These are phyloP conservation scores for Kazachstania taianensis DNA, from an alignment of 805 yeast species.

Conservation along the genomic window DNA sequence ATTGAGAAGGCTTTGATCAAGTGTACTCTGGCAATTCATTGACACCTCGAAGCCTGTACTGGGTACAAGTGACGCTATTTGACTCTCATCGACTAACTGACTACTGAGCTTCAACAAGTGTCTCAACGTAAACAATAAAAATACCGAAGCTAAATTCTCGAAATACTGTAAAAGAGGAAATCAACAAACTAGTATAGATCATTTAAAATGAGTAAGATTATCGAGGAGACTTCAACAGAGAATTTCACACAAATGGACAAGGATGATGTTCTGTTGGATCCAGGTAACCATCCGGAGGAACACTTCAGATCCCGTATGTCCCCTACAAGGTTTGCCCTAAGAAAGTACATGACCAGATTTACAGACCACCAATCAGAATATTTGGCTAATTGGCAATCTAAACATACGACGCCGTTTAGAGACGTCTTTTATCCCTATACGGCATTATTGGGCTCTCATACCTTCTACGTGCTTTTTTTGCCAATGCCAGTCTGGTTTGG, in stretches of 20 bases:
- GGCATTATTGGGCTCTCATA: slow-evolving; percentile 86
- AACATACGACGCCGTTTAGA: slow-evolving; percentile 38
- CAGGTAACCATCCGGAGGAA: slow-evolving; percentile 60
- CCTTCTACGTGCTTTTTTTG: slow-evolving; percentile 81
- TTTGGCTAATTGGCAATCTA: slow-evolving; percentile 46
- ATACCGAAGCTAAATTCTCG: neutral
- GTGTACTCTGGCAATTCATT: no score
- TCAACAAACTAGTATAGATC: neutral
- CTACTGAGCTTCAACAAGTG: no score
- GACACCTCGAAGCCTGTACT: no score
- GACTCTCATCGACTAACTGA: no score
- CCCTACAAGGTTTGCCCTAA: slow-evolving; percentile 41
- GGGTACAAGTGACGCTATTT: no score
- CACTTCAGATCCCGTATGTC: slow-evolving; percentile 56
- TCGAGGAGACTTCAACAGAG: neutral
- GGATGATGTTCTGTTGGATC: slow-evolving; percentile 36
- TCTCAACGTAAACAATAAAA: neutral
- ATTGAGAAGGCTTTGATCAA: no score
- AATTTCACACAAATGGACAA: neutral
- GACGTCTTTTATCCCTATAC: slow-evolving; percentile 81
- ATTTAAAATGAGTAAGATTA: slow-evolving; percentile 1
- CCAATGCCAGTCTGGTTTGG: slow-evolving; percentile 88
- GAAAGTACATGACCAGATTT: slow-evolving; percentile 45
- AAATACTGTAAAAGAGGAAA: neutral
- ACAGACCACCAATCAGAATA: slow-evolving; percentile 59